Evolutionary conservation across 805 yeast species (phyloP), one percentile per base, ranked within the genome.

Genomic region (Kockiozyma suomiensis): DNA sequence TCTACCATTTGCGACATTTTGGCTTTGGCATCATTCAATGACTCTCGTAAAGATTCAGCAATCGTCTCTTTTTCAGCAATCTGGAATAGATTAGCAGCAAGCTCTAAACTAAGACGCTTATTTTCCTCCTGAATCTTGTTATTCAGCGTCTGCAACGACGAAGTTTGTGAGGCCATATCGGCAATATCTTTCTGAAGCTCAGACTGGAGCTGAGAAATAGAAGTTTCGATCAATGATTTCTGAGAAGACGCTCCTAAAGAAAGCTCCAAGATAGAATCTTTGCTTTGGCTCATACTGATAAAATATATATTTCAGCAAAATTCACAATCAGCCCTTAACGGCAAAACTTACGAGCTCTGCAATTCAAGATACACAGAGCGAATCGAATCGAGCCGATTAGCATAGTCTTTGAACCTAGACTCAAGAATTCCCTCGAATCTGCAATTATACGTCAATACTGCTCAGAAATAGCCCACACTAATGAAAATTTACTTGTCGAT

Each of bases 391-490:
- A 56, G 43, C 23, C 13, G 46, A 23, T 25, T 12, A 3, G 43
- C 35, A 46, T 38, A 32, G n/a, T 37, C 52, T 21, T 45, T 47
- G 37, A 47, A 45, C 26, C 30, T 28, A 19, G 21, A 15, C 8
- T 58, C 54, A n/a, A 58, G 19, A 19, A 28, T 8, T 2, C 32
- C 46, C 15, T 49, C 57, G 32, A 52, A 52, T 30, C 61, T 53
- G 19, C 13, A 13, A 19, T 0, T 1, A 23, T 12, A 19, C 33
- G 45, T 8, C 26, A 19, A 21, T 42, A 42, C 33, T 4, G 35
- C 10, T n/a, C 25, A 25, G 23, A 25, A n/a, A n/a, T n/a, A n/a
- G n/a, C n/a, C 23, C 2, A 6, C 17, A 12, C n/a, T 13, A 13
- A 26, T 15, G 3, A 12, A 2, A 12, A 32, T 50, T 2, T 40